A percentile compares a stretch with the other conserved stretches of the same genome.
Conservation (phyloP, 1,284 basidiomycete species). For the Afroboletus lepidellus region DNA sequence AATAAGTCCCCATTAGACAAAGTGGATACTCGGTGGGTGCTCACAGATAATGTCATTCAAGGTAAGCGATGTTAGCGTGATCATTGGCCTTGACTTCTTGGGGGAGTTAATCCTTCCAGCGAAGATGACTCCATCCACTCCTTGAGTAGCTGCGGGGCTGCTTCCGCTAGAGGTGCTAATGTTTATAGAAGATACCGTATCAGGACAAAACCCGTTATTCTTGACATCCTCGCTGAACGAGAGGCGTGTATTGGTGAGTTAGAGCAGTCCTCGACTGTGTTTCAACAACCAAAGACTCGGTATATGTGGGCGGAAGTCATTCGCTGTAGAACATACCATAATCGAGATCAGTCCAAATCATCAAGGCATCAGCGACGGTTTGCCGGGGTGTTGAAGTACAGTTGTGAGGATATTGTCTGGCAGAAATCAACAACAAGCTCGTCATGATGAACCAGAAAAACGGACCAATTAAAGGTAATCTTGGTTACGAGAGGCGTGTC, state of each 20-base stretch:
- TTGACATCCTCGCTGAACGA: conserved; percentile 45
- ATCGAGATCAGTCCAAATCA: conserved; percentile 55
- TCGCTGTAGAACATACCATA: conserved; percentile 49
- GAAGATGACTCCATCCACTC: conserved; percentile 58
- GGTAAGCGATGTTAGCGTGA: conserved; percentile 46
- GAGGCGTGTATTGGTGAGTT: conserved; percentile 48
- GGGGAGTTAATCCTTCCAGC: conserved; percentile 62
- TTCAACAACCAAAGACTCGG: conserved; percentile 45
- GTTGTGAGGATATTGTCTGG: conserved; percentile 51
- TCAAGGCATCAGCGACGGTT: conserved; percentile 49
- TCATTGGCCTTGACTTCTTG: conserved; percentile 53
- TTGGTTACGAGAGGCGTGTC: neutral
- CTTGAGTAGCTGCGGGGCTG: conserved; percentile 58
- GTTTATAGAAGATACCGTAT: conserved; percentile 42
- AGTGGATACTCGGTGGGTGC: conserved; percentile 24
- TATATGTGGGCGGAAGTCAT: conserved; percentile 47
- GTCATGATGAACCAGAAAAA: neutral
- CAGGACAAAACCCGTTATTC: conserved; percentile 44
- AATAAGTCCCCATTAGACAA: neutral
- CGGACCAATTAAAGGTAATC: conserved; percentile 22
- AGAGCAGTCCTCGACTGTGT: conserved; percentile 44
- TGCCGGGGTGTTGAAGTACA: conserved; percentile 43
- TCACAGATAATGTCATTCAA: conserved; percentile 47
- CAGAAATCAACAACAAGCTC: conserved; percentile 21
- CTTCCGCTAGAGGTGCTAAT: conserved; percentile 39